Evolutionary conservation across 1,284 basidiomycete genomes (phyloP), one percentile per base, ranked within the genome.

Genomic region (Butyriboletus appendiculatus): DNA sequence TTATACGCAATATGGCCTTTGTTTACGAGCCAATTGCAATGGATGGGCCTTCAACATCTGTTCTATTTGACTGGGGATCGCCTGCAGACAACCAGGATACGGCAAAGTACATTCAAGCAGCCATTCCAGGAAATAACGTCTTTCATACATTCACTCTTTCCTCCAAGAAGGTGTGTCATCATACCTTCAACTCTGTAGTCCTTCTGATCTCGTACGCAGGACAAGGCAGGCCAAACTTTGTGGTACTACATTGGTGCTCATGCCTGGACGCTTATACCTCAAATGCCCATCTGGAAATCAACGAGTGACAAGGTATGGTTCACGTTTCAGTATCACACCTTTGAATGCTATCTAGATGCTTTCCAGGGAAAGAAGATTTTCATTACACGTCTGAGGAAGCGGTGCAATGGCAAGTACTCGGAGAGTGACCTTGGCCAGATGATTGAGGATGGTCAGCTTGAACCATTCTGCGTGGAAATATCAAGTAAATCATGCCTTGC

Each of bases 51-150:
- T 58, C 58, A 2, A 66, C 62, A 16, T 77, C 78, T 5, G 75
- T 77, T 55, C 59, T 85, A 24, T 70, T 86, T 45, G 80, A 81
- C 57, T 86, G 82, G 82, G 76, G 77, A 28, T 65, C 63, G 2
- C 53, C 52, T 10, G 51, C 61, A 24, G 68, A 66, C 7, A 79
- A 77, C 52, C 56, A 60, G 28, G 61, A 55, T 1, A 64, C 76
- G 1, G 56, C 58, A 32, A 48, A 57, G 7, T 77, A 76, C 42
- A 72, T 84, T 44, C 63, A 53, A 39, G 50, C 59, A 11, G 53
- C 58, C 18, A 61, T 59, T 11, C 41, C 57, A 0, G 56, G 45
- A 52, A 60, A 62, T 10, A 46, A 56, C 5, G 52, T 70, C 4
- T 62, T 76, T 16, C 80, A 85, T 50, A 77, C 79, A 0, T 83